These are phyloP conservation scores for Zygotorulaspora mrakii DNA, from an alignment of 1,139 yeast species.

Conservation along the genomic window DNA sequence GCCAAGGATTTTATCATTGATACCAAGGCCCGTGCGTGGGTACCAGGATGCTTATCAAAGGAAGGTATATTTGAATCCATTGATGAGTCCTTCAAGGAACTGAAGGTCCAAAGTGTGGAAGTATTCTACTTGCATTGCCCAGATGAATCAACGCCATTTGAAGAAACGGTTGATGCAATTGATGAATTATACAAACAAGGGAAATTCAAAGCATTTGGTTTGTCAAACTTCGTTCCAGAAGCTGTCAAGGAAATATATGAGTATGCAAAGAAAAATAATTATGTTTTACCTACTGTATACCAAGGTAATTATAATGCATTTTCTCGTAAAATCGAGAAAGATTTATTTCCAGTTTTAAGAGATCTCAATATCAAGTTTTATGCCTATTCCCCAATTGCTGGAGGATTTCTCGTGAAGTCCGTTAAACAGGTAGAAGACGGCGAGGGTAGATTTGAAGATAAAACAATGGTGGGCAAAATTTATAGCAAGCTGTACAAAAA, in stretches of 20 bases:
- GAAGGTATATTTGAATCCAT: constrained; percentile 17
- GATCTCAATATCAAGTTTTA: constrained; percentile 21
- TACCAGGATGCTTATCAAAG: constrained; percentile 15
- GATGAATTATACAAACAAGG: constrained; percentile 34
- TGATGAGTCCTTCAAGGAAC: constrained; percentile 16
- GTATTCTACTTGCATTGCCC: constrained; percentile 28
- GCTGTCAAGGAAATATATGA: constrained; percentile 24
- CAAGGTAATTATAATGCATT: constrained; percentile 31
- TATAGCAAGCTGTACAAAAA: constrained; percentile 23
- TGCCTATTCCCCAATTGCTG: constrained; percentile 32
- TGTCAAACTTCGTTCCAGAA: constrained; percentile 24
- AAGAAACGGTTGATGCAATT: constrained; percentile 34
- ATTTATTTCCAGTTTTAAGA: constrained; percentile 25
- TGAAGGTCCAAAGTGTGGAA: constrained; percentile 20
- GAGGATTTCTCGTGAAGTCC: constrained; percentile 27
- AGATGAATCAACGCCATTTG: constrained; percentile 34
- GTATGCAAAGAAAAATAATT: constrained; percentile 21
- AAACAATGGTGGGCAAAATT: constrained; percentile 17
- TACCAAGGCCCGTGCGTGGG: constrained; percentile 25
- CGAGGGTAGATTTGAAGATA: constrained; percentile 21
- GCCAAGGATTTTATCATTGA: constrained; percentile 21
- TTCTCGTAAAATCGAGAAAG: constrained; percentile 24
- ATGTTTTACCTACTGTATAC: constrained; percentile 27
- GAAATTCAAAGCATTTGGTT: constrained; percentile 27
- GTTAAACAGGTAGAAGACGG: constrained; percentile 14